Evolutionary conservation across 2,329 filamentous ascomycete genomes (phyloP).

Genomic region (Diaporthe citriasiana): DNA sequence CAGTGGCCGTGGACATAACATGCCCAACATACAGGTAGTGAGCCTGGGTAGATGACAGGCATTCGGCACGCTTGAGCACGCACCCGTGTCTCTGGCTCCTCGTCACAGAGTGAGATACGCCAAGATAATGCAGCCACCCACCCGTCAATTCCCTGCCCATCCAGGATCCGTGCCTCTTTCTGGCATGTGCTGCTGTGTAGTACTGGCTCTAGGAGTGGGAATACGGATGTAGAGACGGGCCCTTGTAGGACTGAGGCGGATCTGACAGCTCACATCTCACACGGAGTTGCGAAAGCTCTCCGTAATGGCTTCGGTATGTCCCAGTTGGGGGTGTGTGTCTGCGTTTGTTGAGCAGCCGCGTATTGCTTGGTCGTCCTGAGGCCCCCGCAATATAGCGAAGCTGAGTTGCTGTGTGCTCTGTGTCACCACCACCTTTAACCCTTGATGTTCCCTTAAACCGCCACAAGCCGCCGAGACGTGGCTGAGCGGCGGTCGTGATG

Average conservation of each 20-base stretch:
- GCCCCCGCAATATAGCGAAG: not conserved
- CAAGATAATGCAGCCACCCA: conserved; percentile 33
- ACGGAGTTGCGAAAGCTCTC: conserved; percentile 12
- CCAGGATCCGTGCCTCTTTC: conserved; percentile 6
- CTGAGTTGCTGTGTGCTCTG: not conserved
- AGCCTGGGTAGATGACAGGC: not conserved
- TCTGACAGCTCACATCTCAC: conserved; percentile 27
- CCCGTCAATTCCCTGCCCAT: conserved; percentile 13
- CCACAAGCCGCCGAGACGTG: conserved; percentile 26
- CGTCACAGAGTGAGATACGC: conserved; percentile 34
- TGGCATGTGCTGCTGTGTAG: conserved; percentile 28
- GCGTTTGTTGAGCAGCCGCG: conserved; percentile 7
- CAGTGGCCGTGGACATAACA: conserved; percentile 1
- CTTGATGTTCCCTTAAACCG: conserved; percentile 22
- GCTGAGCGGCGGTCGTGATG: not conserved
- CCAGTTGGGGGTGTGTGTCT: not conserved
- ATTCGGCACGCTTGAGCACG: conserved; percentile 18
- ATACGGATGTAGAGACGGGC: not conserved
- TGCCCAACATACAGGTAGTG: not conserved
- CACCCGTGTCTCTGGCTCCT: conserved; percentile 27
- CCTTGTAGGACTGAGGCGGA: conserved; percentile 18
- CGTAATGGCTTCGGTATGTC: conserved; percentile 13
- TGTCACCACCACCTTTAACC: conserved; percentile 11
- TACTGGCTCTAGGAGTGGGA: not conserved
- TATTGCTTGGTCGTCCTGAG: conserved; percentile 5